These are phyloP conservation scores for Fusarium subtropicale DNA, from an alignment of 2,329 filamentous ascomycete genomes.

Conservation along the genomic window DNA sequence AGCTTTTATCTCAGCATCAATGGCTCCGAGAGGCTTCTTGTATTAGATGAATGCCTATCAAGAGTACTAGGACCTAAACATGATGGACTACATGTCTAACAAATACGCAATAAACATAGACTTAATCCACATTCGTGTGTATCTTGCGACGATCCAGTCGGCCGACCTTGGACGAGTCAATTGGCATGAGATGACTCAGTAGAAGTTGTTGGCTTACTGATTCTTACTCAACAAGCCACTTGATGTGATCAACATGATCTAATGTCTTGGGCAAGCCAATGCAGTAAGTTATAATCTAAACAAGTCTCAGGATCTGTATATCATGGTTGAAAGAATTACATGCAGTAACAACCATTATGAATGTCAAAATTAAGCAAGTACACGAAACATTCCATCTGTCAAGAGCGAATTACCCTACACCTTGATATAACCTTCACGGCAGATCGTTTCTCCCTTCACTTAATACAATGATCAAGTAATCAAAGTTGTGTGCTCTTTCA, in stretches of 20 bases:
- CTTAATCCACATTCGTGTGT: neutral
- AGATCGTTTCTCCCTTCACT: neutral
- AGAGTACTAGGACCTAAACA: neutral
- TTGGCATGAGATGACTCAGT: neutral
- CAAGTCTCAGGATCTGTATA: neutral
- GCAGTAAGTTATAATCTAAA: neutral
- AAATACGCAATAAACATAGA: neutral
- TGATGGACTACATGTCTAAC: neutral
- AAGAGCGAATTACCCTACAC: neutral
- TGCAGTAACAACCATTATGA: neutral
- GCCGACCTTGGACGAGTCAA: neutral
- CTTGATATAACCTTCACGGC: too few species aligned
- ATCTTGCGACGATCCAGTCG: neutral
- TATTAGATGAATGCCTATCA: neutral
- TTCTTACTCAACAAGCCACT: slow-evolving; percentile 18
- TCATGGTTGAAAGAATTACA: too few species aligned
- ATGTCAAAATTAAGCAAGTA: too few species aligned
- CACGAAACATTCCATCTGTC: neutral
- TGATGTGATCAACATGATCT: slow-evolving; percentile 18
- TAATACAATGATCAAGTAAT: neutral
- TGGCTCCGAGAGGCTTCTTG: neutral
- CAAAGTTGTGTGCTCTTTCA: neutral
- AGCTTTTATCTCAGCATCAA: neutral
- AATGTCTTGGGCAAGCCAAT: neutral
- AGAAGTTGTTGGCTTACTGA: slow-evolving; percentile 27